Percentiles rank a stretch among this genome's conserved stretches.
phyloP scores from a whole-genome alignment of 208 protist species.

The Trypanosomatidae sp. region DNA sequence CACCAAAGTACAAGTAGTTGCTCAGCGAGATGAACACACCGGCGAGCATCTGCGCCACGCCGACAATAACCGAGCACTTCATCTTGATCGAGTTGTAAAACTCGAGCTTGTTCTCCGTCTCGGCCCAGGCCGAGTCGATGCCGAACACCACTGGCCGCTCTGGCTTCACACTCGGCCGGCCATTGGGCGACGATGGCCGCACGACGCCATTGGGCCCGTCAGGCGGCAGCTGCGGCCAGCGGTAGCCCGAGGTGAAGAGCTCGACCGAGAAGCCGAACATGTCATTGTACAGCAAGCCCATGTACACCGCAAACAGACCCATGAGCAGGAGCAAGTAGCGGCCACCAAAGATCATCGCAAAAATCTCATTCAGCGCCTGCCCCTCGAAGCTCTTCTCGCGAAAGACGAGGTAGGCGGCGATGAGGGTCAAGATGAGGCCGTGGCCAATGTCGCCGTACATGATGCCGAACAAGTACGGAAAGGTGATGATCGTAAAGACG shows the following conservation, averaged over 20 bases:
- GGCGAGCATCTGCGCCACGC: constrained; percentile 94
- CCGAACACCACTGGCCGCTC: constrained; percentile 41
- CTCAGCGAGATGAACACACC: constrained; percentile 90
- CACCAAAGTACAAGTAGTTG: constrained; percentile 91
- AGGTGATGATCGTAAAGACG: constrained; percentile 96
- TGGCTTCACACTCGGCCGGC: constrained; percentile 30
- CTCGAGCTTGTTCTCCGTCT: constrained; percentile 92
- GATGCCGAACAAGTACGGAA: constrained; percentile 99
- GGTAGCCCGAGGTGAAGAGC: constrained; percentile 73
- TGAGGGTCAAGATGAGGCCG: constrained; percentile 89
- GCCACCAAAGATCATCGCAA: constrained; percentile 76
- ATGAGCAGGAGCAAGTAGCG: constrained; percentile 96
- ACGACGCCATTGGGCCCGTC: constrained; percentile 26
- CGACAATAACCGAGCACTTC: constrained; percentile 96
- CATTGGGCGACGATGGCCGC: constrained; percentile 22
- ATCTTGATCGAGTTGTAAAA: constrained; percentile 98
- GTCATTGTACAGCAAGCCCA: constrained; percentile 97
- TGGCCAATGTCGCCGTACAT: constrained; percentile 99
- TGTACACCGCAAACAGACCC: constrained; percentile 94
- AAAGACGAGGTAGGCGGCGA: constrained; percentile 67
- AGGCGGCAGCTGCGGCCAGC: constrained; percentile 20
- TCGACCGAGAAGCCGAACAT: constrained; percentile 85
- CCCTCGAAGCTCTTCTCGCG: constrained; percentile 81
- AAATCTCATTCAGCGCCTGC: constrained; percentile 84
- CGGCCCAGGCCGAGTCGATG: constrained; percentile 83